A percentile compares a stretch with the other conserved stretches of the same genome.
phyloP scores from a whole-genome alignment of 208 protist species.

The Trypanosoma caninum region DNA sequence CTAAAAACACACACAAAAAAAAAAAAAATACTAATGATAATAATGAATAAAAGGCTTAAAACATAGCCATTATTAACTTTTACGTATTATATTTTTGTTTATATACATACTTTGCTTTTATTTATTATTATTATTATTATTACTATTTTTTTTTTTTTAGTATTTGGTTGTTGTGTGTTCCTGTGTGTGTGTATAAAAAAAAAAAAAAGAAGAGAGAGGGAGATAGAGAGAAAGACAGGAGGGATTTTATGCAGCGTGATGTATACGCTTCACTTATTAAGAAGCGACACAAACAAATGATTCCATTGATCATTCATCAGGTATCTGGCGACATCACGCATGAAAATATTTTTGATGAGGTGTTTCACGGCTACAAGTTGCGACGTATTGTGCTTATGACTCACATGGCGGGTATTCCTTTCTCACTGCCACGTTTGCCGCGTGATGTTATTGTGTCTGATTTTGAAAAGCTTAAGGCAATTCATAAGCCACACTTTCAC shows the following conservation, averaged over 20 bases:
- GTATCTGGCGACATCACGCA: constrained; percentile 53
- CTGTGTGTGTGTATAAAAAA: background rate
- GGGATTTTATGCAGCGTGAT: constrained; percentile 88
- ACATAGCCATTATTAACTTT: too few relatives aligned
- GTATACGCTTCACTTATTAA: constrained; percentile 71
- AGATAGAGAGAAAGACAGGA: background rate
- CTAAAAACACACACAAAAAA: too few relatives aligned
- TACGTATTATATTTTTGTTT: background rate
- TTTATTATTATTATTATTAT: background rate
- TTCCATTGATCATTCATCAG: constrained; percentile 67
- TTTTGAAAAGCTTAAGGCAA: constrained; percentile 45
- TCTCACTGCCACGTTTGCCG: constrained; percentile 29
- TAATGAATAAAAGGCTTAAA: too few relatives aligned
- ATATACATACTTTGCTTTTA: too few relatives aligned
- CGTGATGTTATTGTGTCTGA: constrained; percentile 62
- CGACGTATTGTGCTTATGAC: constrained; percentile 85
- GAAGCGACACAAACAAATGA: constrained; percentile 49
- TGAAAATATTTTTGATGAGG: constrained; percentile 60
- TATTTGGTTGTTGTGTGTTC: background rate
- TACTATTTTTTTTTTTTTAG: background rate
- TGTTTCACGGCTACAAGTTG: constrained; percentile 59
- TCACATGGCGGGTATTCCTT: constrained; percentile 31
- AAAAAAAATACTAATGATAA: too few relatives aligned
- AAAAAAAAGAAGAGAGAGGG: constrained; percentile 8
- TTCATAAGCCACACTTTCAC: constrained; percentile 76